Evolutionary conservation across 164 flowering plant species (phyloP).

Genomic region (Aristolochia contorta): DNA sequence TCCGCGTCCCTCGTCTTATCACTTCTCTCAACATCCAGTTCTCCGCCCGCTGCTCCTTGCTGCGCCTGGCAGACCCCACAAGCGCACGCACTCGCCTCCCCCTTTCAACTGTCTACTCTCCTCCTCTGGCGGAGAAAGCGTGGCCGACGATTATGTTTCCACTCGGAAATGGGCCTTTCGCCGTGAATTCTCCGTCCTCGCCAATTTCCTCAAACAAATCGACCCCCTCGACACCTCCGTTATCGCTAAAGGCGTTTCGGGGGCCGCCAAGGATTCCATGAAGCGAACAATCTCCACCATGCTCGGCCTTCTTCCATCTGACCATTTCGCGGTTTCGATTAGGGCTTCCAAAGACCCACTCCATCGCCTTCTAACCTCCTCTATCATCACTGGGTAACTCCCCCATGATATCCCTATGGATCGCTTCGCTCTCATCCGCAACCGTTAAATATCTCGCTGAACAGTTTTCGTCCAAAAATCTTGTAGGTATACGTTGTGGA

Average conservation of each 20-base stretch:
- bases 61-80: not conserved
- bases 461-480: not conserved
- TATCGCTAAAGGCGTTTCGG: slow-evolving; percentile 67
- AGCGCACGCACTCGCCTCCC: not conserved
- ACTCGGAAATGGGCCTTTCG: slow-evolving; percentile 45
- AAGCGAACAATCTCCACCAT: slow-evolving; percentile 78
- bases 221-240: slow-evolving; percentile 64
- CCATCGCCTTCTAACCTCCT: slow-evolving; percentile 53
- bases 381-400: slow-evolving; percentile 78
- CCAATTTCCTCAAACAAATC: slow-evolving; percentile 54
- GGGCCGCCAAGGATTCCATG: slow-evolving; percentile 77
- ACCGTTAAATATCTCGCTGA: not conserved
- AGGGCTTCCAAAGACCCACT: slow-evolving; percentile 53
- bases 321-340: slow-evolving; percentile 61
- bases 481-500: slow-evolving; percentile 84
- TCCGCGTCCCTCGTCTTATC: not conserved
- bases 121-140: slow-evolving; percentile 60
- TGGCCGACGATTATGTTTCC: slow-evolving; percentile 63
- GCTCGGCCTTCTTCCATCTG: slow-evolving; percentile 83
- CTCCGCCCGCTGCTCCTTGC: not conserved
- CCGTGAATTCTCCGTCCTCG: slow-evolving; percentile 61
- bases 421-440: not conserved
- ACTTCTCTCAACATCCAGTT: not conserved
- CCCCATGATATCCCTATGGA: not conserved
- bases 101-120: slow-evolving; percentile 38